phyloP scores from a whole-genome alignment of 495 filamentous ascomycete genomes.

The Cercophora scortea region DNA sequence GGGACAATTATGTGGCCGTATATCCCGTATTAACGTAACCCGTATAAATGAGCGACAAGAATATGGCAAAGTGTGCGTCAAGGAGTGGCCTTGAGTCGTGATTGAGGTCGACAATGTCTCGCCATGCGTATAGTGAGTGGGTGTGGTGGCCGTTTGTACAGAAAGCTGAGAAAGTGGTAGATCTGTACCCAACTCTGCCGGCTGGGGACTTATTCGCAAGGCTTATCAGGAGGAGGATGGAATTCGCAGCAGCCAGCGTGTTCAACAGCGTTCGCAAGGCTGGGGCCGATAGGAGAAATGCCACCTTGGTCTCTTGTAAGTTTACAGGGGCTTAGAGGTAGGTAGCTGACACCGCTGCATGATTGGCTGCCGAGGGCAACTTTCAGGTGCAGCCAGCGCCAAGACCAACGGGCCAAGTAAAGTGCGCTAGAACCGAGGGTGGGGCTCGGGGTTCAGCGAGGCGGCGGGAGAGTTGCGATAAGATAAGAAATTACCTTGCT shows the following conservation, averaged over 20 bases:
- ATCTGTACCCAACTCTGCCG: not conserved
- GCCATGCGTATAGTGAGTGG: not conserved
- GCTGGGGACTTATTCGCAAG: not conserved
- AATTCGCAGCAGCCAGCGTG: constrained; percentile 20
- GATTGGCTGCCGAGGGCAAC: not conserved
- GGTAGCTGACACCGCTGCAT: not conserved
- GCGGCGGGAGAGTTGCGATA: constrained; percentile 6
- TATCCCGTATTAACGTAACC: no score
- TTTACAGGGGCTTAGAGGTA: no score
- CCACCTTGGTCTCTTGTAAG: not conserved
- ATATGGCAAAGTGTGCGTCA: not conserved
- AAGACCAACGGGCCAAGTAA: no score
- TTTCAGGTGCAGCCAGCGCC: no score
- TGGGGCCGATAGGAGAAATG: not conserved
- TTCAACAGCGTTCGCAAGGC: constrained; percentile 6
- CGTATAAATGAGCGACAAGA: not conserved
- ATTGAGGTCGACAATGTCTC: not conserved
- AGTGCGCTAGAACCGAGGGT: no score
- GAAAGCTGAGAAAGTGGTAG: no score
- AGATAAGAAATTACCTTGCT: constrained; percentile 19
- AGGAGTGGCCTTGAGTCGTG: not conserved
- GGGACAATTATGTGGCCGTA: no score
- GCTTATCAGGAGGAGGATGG: no score
- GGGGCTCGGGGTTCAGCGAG: not conserved
- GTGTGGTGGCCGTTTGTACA: no score